Evolutionary conservation across 2,329 filamentous ascomycete genomes (phyloP).

Genomic region (Purpureocillium takamizusanense): DNA sequence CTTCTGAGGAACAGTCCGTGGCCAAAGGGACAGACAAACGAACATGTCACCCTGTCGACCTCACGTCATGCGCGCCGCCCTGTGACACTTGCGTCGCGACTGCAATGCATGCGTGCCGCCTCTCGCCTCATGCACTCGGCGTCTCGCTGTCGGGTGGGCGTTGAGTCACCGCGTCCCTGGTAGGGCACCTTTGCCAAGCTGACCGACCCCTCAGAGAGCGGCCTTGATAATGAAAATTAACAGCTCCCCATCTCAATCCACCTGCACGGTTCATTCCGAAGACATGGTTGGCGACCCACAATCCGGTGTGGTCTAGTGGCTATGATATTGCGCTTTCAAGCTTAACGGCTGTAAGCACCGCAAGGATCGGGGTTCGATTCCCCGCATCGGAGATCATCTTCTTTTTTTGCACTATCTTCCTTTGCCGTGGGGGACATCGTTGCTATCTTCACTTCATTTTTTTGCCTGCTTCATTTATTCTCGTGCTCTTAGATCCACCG

Average conservation of each 20-base stretch:
- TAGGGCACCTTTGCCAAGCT: too few species aligned
- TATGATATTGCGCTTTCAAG: constrained; percentile 14
- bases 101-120: too few species aligned
- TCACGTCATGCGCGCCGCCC: too few species aligned
- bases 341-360: constrained; percentile 5
- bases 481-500: too few species aligned
- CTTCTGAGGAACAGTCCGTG: too few species aligned
- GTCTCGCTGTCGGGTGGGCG: too few species aligned
- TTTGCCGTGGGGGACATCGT: constrained; percentile 2
- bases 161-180: too few species aligned
- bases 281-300: constrained; percentile 1
- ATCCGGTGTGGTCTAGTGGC: constrained; percentile 13
- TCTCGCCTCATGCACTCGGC: too few species aligned
- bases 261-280: constrained; percentile 3
- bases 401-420: constrained; percentile 15
- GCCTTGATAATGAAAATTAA: constrained; percentile 1
- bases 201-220: too few species aligned
- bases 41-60: too few species aligned
- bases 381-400: constrained; percentile 11
- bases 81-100: too few species aligned
- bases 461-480: background rate
- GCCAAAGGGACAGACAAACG: too few species aligned
- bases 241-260: background rate
- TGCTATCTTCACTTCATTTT: background rate
- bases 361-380: constrained; percentile 15